Conservation (phyloP, 306 rosid genomes). For the apple (Malus domestica) region DNA sequence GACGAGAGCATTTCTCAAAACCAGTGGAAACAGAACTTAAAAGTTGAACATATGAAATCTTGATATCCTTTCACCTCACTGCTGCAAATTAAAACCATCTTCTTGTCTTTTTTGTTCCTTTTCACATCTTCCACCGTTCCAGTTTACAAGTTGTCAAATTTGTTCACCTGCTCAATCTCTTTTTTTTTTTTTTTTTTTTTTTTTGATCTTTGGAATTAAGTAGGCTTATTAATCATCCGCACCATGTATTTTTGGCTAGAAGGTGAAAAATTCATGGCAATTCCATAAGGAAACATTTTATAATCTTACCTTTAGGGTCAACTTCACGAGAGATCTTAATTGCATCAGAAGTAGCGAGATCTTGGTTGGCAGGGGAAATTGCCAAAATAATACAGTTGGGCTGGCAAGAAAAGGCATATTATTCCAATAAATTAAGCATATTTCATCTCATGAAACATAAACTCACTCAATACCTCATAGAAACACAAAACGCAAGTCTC, state of each 20-base stretch:
- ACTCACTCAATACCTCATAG: neutral
- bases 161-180: neutral
- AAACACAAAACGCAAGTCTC: neutral
- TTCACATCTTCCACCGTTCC: neutral
- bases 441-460: neutral
- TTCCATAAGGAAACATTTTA: neutral
- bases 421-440: neutral
- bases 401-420: slow-evolving; percentile 23
- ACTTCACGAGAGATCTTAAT: slow-evolving; percentile 46
- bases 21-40: neutral
- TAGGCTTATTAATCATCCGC: neutral
- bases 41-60: neutral
- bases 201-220: neutral
- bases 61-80: neutral
- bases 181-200: neutral
- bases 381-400: slow-evolving; percentile 46
- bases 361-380: slow-evolving; percentile 41
- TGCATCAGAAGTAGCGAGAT: slow-evolving; percentile 39
- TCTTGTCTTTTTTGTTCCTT: neutral
- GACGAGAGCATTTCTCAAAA: neutral
- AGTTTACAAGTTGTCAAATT: neutral
- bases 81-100: neutral
- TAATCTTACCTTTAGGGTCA: slow-evolving; percentile 33
- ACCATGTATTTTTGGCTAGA: neutral
- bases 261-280: neutral